These are phyloP conservation scores for Colletotrichum kahawae DNA, from an alignment of 2,329 filamentous ascomycete genomes.

Conservation along the genomic window DNA sequence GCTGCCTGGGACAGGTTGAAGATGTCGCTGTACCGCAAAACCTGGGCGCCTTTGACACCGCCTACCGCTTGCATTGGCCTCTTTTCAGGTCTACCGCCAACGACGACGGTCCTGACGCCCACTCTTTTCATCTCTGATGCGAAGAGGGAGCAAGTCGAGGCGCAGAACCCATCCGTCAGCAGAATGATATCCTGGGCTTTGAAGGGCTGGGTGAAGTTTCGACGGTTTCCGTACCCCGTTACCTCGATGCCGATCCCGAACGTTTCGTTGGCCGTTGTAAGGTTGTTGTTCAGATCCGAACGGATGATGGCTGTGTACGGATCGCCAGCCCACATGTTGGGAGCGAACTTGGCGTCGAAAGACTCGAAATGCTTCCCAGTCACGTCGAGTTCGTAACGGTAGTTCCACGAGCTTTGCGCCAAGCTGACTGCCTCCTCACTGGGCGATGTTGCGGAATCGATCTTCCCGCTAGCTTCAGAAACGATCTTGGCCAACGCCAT, in stretches of 20 bases:
- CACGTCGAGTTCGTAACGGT: constrained; percentile 44
- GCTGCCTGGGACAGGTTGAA: not conserved
- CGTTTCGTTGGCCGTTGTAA: constrained; percentile 42
- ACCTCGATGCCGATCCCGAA: constrained; percentile 50
- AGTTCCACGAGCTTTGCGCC: constrained; percentile 53
- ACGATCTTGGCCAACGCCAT: constrained; percentile 47
- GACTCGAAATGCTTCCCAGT: constrained; percentile 55
- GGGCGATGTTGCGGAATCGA: constrained; percentile 49
- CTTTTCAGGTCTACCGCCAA: constrained; percentile 25
- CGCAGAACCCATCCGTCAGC: constrained; percentile 62
- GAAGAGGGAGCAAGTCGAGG: constrained; percentile 62
- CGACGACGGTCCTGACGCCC: not conserved
- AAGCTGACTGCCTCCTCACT: constrained; percentile 35
- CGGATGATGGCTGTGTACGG: constrained; percentile 58
- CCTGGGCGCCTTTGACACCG: constrained; percentile 48
- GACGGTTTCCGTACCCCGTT: constrained; percentile 52
- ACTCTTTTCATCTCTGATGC: constrained; percentile 52
- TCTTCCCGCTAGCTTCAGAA: constrained; percentile 46
- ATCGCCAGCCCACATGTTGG: constrained; percentile 48
- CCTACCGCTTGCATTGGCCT: constrained; percentile 51
- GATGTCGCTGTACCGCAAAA: constrained; percentile 34
- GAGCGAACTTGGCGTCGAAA: constrained; percentile 48
- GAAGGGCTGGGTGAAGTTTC: constrained; percentile 58
- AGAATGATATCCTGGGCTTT: constrained; percentile 61
- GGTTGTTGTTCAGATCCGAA: constrained; percentile 52